Evolutionary conservation across 2,329 filamentous ascomycete species (phyloP), one percentile per base, ranked within the genome.

Genomic region (Talaromyces sp.): DNA sequence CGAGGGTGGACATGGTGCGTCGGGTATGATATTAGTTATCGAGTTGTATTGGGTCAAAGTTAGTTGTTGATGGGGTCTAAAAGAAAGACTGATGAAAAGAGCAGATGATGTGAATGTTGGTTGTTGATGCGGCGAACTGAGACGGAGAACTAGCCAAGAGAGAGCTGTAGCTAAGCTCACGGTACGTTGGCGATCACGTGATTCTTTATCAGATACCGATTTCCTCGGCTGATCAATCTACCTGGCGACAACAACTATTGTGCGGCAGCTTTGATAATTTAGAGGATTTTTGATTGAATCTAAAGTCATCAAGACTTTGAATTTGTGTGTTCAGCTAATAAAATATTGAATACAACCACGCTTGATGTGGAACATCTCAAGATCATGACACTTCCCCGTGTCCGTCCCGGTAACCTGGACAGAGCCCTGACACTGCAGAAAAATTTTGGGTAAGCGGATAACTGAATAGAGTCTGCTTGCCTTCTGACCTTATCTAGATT

Each of bases 1-100:
- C 92, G 74, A 96, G 88, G 72, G 91, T 95, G 72, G 92, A 93
- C 92, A 96, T 96, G 77, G 54, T 68, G 54, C 62, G 52, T 37
- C 35, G 13, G 35, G 10, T 37, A 37, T 37, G 35, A 10, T 11
- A 37, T 37, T 10, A 11, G 13, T 11, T 11, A 13, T 13, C 35
- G 13, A 37, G 13, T 37, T 37, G 13, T 3, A 37, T 37, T 13
- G 1, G 35, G 13, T 6, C 9, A 37, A 11, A 13, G 35, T 3
- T 13, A 10, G 2, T 19, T 35, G 19, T 11, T 33, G n/a, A n/a
- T 37, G 35, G 13, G 13, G 35, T 13, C 19, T 8, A 9, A 14
- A 31, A 47, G 14, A 22, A 48, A 35, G 2, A 39, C 24, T 22
- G 58, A 54, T 60, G 41, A 9, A 59, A 33, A 37, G 33, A 64